Percentiles rank a stretch among this genome's conserved stretches.
Conservation (phyloP, 306 rosid genomes). For the Rubus idaeus region DNA sequence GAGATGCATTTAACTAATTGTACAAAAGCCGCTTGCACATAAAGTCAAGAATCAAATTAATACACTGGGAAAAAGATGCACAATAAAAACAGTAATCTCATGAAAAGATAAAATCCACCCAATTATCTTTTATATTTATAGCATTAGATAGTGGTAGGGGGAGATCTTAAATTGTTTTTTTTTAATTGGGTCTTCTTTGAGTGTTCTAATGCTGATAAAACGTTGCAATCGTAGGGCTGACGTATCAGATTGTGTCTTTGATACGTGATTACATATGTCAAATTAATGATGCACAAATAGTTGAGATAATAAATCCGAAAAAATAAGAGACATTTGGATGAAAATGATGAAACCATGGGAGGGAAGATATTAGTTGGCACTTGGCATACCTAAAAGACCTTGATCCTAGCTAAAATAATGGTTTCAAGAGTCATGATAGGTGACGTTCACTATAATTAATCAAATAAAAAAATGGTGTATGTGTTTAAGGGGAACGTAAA, state of each 20-base stretch:
- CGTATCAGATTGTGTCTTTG: neutral
- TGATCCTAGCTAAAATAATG: neutral
- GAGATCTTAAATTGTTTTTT: neutral
- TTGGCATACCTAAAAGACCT: conserved; percentile 1
- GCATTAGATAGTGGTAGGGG: conserved; percentile 1
- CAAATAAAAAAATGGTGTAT: too few species aligned
- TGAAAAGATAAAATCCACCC: neutral
- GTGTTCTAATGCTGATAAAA: neutral
- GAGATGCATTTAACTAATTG: neutral
- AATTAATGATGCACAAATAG: neutral
- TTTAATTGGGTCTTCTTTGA: neutral
- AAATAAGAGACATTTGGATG: neutral
- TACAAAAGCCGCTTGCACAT: neutral
- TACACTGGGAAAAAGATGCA: neutral
- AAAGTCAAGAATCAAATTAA: neutral
- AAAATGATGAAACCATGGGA: neutral
- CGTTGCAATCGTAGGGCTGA: neutral
- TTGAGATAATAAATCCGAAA: neutral
- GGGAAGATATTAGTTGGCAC: neutral
- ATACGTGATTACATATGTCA: neutral
- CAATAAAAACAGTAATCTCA: neutral
- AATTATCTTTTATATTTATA: neutral
- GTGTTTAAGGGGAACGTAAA: too few species aligned
- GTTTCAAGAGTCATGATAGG: neutral
- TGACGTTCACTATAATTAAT: neutral